A percentile compares a stretch with the other conserved stretches of the same genome.
phyloP scores from a whole-genome alignment of 1,284 basidiomycete species.

The Anthracocystis walkeri region DNA sequence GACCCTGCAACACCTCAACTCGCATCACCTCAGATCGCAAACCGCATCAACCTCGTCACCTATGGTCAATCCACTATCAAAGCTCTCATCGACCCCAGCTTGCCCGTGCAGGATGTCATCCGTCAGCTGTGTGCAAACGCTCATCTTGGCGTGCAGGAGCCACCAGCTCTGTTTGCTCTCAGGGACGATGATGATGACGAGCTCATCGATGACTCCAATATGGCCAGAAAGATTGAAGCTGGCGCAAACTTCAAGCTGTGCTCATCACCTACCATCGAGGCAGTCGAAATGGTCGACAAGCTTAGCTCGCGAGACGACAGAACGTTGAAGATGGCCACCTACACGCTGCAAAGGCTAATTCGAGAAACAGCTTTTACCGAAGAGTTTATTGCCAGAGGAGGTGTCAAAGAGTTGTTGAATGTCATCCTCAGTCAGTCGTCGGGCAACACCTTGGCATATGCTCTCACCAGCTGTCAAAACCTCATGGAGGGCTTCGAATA shows the following conservation, averaged over 20 bases:
- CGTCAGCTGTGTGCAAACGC: conserved; percentile 69
- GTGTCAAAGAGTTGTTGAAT: conserved; percentile 69
- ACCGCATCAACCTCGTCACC: conserved; percentile 61
- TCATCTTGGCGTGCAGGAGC: conserved; percentile 83
- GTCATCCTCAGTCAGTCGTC: conserved; percentile 70
- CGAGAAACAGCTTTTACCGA: conserved; percentile 88
- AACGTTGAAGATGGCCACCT: conserved; percentile 77
- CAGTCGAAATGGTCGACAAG: conserved; percentile 81
- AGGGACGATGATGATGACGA: conserved; percentile 84
- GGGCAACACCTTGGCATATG: conserved; percentile 89
- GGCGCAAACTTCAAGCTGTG: conserved; percentile 73
- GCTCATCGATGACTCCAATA: conserved; percentile 80
- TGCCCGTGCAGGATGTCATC: conserved; percentile 60
- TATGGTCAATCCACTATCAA: conserved; percentile 62
- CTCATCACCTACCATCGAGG: conserved; percentile 83
- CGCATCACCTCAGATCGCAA: conserved; percentile 28
- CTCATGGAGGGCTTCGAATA: conserved; percentile 70
- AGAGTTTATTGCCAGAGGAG: conserved; percentile 84
- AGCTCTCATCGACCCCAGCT: conserved; percentile 57
- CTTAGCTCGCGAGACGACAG: conserved; percentile 77
- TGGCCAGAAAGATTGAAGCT: conserved; percentile 63
- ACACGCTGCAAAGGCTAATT: conserved; percentile 86
- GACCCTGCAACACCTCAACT: conserved; percentile 22
- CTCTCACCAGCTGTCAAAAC: conserved; percentile 84
- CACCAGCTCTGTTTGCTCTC: conserved; percentile 83